Percentiles rank a stretch among this genome's conserved stretches.
Evolutionary conservation across 495 filamentous ascomycete genomes (phyloP).

Genomic region (Aspergillus hancockii): DNA sequence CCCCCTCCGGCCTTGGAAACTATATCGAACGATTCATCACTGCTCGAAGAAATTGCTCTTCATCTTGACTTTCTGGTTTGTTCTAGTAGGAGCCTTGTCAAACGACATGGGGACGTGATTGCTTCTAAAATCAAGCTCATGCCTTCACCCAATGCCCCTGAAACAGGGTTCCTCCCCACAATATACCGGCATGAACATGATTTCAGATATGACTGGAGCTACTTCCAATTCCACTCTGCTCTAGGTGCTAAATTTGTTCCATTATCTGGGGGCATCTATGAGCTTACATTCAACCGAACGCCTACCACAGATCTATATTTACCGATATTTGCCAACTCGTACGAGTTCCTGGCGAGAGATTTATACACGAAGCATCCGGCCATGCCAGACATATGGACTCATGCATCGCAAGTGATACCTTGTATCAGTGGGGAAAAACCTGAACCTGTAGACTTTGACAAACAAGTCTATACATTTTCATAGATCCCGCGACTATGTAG

Average conservation of each 20-base stretch:
- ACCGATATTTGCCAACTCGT: conserved; percentile 5
- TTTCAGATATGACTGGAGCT: conserved; percentile 16
- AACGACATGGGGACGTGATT: conserved; percentile 8
- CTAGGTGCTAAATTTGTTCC: conserved; percentile 10
- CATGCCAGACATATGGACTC: conserved; percentile 12
- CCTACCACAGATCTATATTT: conserved; percentile 12
- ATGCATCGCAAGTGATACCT: conserved; percentile 12
- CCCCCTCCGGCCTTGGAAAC: conserved; percentile 6
- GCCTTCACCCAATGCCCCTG: conserved; percentile 8
- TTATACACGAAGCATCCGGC: conserved; percentile 11
- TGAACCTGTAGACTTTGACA: conserved; percentile 11
- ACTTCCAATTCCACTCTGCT: conserved; percentile 13
- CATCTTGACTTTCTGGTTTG: conserved; percentile 8
- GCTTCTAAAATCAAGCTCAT: conserved; percentile 6
- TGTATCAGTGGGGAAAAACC: conserved; percentile 13
- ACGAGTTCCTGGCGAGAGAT: conserved; percentile 10
- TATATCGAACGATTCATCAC: conserved; percentile 6
- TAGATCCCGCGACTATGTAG: not conserved
- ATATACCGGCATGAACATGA: conserved; percentile 13
- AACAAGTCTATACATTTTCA: conserved; percentile 7
- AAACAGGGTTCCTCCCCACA: conserved; percentile 9
- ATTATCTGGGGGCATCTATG: conserved; percentile 5
- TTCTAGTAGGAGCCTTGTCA: conserved; percentile 7
- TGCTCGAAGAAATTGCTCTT: not conserved
- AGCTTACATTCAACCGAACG: conserved; percentile 10